Evolutionary conservation across 495 filamentous ascomycete genomes (phyloP), one percentile per base, ranked within the genome.

Genomic region (Lepraria neglecta): DNA sequence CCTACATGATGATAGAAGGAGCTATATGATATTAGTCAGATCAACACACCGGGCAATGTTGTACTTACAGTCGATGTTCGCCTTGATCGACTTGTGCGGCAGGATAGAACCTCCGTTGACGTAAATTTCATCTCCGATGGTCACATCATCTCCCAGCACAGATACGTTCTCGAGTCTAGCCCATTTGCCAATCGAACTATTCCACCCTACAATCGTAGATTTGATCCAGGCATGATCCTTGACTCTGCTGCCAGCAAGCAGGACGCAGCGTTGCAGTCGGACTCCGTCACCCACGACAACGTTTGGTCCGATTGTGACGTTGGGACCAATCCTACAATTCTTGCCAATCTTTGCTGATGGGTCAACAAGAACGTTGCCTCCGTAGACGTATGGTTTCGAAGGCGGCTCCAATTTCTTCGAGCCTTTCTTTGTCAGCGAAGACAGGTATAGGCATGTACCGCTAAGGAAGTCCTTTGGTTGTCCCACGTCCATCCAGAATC

Each of bases 191-290:
- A 99, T 90, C 40, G 86, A 87, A 80, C 90, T 95, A 79, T 97
- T 97, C 94, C 94, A 99, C 66, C 94, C 94, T 14, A 99, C 92
- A 71, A 99, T 99, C 67, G 94, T 95, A 68, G 88, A 92, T 84
- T 99, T 99, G 73, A 99, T 84, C 94, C 94, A 99, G 12, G 94
- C 94, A 74, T 99, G 94, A 73, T 99, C 94, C 83, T 97, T 97
- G 71, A 96, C 88, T 78, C 91, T 97, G 72, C 87, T 87, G 68
- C 90, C 88, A 61, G 85, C 83, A 62, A 99, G 81, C 19, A 99
- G 75, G 30, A 97, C 95, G 72, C 90, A 96, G 60, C 94, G 87
- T 77, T 99, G 94, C 67, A 99, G 80, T 59, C 94, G 82, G 40
- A 97, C 94, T 69, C 94, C 95, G 64, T 99, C 95, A 51, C 94